These are phyloP conservation scores for Cantharellus anzutake DNA, from an alignment of 768 basidiomycete genomes.

Conservation along the genomic window DNA sequence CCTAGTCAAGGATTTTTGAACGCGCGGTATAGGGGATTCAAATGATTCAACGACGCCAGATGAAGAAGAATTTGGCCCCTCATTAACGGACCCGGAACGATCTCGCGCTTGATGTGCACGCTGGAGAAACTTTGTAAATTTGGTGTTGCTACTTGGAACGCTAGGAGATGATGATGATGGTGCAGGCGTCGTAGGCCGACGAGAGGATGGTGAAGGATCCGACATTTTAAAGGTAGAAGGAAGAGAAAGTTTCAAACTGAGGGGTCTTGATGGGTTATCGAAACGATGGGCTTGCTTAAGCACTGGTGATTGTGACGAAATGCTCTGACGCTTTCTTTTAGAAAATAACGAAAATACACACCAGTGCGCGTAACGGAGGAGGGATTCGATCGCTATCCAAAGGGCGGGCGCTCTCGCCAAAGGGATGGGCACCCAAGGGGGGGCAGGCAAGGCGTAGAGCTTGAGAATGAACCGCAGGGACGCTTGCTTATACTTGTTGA, in stretches of 20 bases:
- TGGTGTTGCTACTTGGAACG: slow-evolving; percentile 12
- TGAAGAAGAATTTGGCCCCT: neutral
- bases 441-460: too few relatives aligned
- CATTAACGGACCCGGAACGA: slow-evolving; percentile 31
- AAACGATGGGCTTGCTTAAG: too few relatives aligned
- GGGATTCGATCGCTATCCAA: too few relatives aligned
- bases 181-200: neutral
- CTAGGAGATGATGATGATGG: neutral
- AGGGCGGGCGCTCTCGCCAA: too few relatives aligned
- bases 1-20: neutral
- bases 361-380: too few relatives aligned
- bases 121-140: slow-evolving; percentile 49
- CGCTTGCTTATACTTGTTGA: too few relatives aligned
- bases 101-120: slow-evolving; percentile 34
- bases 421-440: too few relatives aligned
- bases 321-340: too few relatives aligned
- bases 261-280: neutral
- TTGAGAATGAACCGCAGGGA: too few relatives aligned
- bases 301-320: too few relatives aligned
- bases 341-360: too few relatives aligned
- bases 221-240: neutral
- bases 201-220: neutral
- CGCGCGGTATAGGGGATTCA: neutral
- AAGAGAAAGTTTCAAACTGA: neutral
- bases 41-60: neutral